Evolutionary conservation across 306 rosid species (phyloP).

Genomic region (Inga oerstediana): DNA sequence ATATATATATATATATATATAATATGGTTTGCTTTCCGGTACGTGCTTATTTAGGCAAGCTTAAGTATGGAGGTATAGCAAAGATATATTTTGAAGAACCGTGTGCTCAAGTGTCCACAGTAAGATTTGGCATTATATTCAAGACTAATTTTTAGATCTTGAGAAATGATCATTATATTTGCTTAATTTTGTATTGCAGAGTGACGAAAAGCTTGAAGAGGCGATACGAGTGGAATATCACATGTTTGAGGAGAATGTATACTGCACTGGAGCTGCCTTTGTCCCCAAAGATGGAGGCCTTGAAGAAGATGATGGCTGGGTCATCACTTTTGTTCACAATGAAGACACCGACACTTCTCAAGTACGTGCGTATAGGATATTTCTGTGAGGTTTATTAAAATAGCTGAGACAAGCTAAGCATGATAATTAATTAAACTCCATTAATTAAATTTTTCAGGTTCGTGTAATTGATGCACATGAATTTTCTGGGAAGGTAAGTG

Average conservation of each 20-base stretch:
- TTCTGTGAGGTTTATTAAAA: slow-evolving; percentile 47
- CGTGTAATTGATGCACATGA: slow-evolving; percentile 54
- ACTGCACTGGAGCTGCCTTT: too few species aligned
- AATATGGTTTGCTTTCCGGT: not conserved
- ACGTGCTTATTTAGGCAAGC: slow-evolving; percentile 16
- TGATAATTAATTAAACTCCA: not conserved
- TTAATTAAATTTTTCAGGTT: slow-evolving; percentile 38
- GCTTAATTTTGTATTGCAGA: too few species aligned
- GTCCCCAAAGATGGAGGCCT: too few species aligned
- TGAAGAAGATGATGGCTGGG: too few species aligned
- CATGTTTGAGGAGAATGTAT: too few species aligned
- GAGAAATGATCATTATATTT: too few species aligned
- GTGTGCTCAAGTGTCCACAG: too few species aligned
- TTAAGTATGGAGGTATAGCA: slow-evolving; percentile 53
- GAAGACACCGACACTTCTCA: slow-evolving; percentile 46
- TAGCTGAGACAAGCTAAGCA: not conserved
- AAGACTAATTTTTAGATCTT: too few species aligned
- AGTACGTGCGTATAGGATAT: not conserved
- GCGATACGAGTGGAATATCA: slow-evolving; percentile 36
- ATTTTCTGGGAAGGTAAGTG: slow-evolving; percentile 24
- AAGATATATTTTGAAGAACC: slow-evolving; percentile 43
- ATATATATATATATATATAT: not conserved
- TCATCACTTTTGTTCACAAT: slow-evolving; percentile 69
- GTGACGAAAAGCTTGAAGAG: not conserved
- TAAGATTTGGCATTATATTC: too few species aligned